Evolutionary conservation across 169 alveolate species (phyloP), one percentile per base, ranked within the genome.

Genomic region (Plasmodium fragile): DNA sequence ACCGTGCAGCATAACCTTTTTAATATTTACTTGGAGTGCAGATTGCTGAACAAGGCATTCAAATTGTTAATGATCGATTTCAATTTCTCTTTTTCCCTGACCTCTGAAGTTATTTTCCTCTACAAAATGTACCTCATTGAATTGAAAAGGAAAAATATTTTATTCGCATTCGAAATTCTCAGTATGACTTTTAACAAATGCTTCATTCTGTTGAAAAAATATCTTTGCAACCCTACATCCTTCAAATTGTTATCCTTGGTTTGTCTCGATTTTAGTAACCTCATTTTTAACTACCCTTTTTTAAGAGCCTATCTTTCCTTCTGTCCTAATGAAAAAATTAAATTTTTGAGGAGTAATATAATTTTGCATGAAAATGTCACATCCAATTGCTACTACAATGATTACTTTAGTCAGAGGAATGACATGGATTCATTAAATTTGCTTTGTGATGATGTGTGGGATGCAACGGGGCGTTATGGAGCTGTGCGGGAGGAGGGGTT

Each of bases 101-200:
- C 94, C 0, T 34, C 89, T 10, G 94, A 89, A 89, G 79, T 89
- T 13, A 77, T 89, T 11, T 89, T 89, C 28, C 72, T 89, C 65
- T 89, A 78, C 36, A 89, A 89, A 89, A 89, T 80, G 4, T 89
- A 89, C 43, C 81, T 89, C 18, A 89, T 89, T 22, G 94, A 89
- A 39, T 89, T 89, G 30, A 89, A 89, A 41, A 89, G 81, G 81
- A 89, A 89, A 55, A 89, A 79, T 8, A 79, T 89, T 10, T 34
- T 89, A 41, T 16, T 43, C 55, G 43, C 94, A 3, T 89, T 89
- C 36, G 94, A 89, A 45, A 32, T 65, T 39, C 34, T 89, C 39
- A 89, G 30, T 36, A 89, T 25, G 77, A 70, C 82, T 2, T 89
- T 89, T 80, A 25, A 79, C 79, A 89, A 89, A 65, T 89, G 91